A percentile compares a stretch with the other conserved stretches of the same genome.
These are phyloP conservation scores for Cucumis hystrix DNA, from an alignment of 306 rosid genomes.

Conservation along the genomic window DNA sequence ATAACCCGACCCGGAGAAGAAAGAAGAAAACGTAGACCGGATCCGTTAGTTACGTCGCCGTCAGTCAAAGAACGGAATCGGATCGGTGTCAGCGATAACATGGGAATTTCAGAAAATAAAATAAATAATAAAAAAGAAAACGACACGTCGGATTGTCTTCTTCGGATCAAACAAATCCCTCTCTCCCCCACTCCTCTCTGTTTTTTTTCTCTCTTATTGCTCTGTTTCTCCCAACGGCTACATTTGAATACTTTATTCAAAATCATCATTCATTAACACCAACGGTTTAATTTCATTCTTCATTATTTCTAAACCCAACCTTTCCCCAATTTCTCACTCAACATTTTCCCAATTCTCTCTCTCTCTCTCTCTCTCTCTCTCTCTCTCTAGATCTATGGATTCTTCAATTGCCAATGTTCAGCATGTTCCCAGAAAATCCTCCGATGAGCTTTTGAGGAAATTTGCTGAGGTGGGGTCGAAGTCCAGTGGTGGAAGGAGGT, in stretches of 20 bases:
- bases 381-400: conserved; percentile 23
- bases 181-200: not conserved
- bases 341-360: not conserved
- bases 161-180: not conserved
- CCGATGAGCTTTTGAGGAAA: conserved; percentile 70
- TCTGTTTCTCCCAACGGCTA: conserved; percentile 4
- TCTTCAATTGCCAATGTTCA: conserved; percentile 31
- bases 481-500: conserved; percentile 13
- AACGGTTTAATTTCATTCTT: not conserved
- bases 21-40: not conserved
- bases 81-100: not conserved
- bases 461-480: conserved; percentile 31
- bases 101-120: not conserved
- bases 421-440: conserved; percentile 54
- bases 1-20: not conserved
- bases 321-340: not conserved
- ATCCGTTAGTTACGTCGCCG: not conserved
- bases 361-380: not conserved
- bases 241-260: not conserved
- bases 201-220: not conserved
- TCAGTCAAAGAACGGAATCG: conserved; percentile 1
- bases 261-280: not conserved
- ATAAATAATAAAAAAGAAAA: not conserved
- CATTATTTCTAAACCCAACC: not conserved
- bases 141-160: conserved; percentile 4